Evolutionary conservation across 176 grass and related monocot species (phyloP), one percentile per base, ranked within the genome.

Genomic region (Zea luxurians): DNA sequence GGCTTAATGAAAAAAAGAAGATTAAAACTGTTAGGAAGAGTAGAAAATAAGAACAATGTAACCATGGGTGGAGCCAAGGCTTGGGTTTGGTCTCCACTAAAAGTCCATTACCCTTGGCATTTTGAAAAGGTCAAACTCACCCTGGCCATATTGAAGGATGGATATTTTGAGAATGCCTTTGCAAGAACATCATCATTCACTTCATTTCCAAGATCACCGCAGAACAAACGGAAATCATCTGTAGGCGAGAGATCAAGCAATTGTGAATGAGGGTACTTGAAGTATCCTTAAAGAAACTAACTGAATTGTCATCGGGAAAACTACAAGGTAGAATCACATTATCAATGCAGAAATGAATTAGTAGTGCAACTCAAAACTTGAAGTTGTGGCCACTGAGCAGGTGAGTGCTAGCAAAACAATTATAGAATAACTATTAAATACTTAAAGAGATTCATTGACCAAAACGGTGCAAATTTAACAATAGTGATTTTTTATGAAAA

Each of bases 201-300:
- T 84, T 97, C 89, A 88, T 97, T 97, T 43, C 94, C 94, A 78
- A 93, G 89, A 88, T 97, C 77, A 36, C 94, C 91, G 49, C 94
- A 97, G 68, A 97, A 97, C 61, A 93, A 78, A 64, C 87, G 87
- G n/a, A 97, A 97, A 80, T 97, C 94, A 67, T 90, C 91, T 93
- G 89, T 58, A 69, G 2, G 85, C 40, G 54, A 9, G 13, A 20
- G 36, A 40, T 13, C 36, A 61, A 8, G 10, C 17, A 53, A 50
- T 17, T 74, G 34, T 77, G 36, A 88, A 69, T 71, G 2, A 16
- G 61, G 8, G 3, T 52, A 61, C 7, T 16, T 42, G 16, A 8
- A 66, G 37, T 52, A 37, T 48, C 44, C 37, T 44, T 2, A 64
- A 83, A n/a, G 15, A 63, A 79, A 82, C 70, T 37, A 44, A 27